These are phyloP conservation scores for Priceomyces fermenticarens DNA, from an alignment of 805 yeast genomes.

Conservation along the genomic window DNA sequence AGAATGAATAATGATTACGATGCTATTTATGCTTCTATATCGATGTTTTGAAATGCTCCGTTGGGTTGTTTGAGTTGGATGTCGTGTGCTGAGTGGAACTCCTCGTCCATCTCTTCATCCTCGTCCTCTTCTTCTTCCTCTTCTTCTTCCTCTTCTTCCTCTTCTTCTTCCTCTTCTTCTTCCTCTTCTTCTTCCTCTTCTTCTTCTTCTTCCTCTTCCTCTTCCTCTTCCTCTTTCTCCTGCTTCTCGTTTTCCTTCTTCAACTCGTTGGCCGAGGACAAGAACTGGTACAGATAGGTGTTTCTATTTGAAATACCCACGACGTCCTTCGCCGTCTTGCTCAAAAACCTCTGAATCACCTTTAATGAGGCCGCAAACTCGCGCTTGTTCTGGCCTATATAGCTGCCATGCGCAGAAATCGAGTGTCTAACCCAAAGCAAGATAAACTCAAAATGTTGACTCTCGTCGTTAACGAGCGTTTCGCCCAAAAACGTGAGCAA, in stretches of 20 bases:
- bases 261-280: conserved; percentile 28
- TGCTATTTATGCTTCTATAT: no score
- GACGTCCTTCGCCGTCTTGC: conserved; percentile 73
- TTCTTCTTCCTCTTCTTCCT: conserved; percentile 33
- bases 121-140: conserved; percentile 21
- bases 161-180: conserved; percentile 29
- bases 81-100: conserved; percentile 26
- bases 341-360: conserved; percentile 71
- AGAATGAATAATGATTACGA: no score
- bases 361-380: conserved; percentile 64
- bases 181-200: conserved; percentile 25
- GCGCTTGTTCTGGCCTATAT: conserved; percentile 59
- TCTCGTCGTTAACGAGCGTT: conserved; percentile 49
- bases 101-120: conserved; percentile 5
- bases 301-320: conserved; percentile 52
- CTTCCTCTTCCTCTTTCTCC: conserved; percentile 29
- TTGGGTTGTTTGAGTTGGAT: conserved; percentile 8
- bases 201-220: conserved; percentile 33
- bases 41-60: conserved; percentile 6
- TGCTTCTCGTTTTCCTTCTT: conserved; percentile 20
- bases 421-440: conserved; percentile 75
- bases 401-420: conserved; percentile 72
- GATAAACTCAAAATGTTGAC: conserved; percentile 82
- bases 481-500: conserved; percentile 68
- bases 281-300: conserved; percentile 52